A percentile compares a stretch with the other conserved stretches of the same genome.
These are phyloP conservation scores for Saitozyma sp. DNA, from an alignment of 768 basidiomycete genomes.

Conservation along the genomic window DNA sequence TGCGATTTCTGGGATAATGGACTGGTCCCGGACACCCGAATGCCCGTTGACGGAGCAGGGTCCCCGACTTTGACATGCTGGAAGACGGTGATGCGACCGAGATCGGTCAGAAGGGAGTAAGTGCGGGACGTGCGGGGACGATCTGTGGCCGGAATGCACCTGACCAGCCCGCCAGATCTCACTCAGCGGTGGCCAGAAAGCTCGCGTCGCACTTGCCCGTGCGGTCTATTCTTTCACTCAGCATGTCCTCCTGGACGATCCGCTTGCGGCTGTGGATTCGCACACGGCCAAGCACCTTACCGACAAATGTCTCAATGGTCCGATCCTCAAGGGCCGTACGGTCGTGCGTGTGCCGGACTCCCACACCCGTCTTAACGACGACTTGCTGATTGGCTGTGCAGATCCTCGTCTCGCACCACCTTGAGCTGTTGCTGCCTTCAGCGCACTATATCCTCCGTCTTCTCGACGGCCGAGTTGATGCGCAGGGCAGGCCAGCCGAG, in stretches of 20 bases:
- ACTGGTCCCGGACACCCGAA: background rate
- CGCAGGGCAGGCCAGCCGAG: conserved; percentile 68
- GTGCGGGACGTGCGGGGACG: background rate
- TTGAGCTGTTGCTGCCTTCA: conserved; percentile 75
- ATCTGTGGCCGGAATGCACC: background rate
- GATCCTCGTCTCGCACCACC: conserved; percentile 73
- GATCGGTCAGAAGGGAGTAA: conserved; percentile 46
- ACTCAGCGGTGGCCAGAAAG: conserved; percentile 50
- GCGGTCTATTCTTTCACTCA: conserved; percentile 50
- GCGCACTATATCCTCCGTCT: conserved; percentile 73
- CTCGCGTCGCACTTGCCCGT: conserved; percentile 49
- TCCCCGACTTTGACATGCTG: conserved; percentile 47
- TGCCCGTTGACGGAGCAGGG: conserved; percentile 3
- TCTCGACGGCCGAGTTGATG: conserved; percentile 77
- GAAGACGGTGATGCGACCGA: conserved; percentile 58
- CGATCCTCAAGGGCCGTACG: conserved; percentile 38
- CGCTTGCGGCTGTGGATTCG: conserved; percentile 49
- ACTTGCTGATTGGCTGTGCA: conserved; percentile 11
- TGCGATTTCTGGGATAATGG: background rate
- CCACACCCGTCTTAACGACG: background rate
- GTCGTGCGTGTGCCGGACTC: conserved; percentile 26
- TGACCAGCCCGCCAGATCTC: conserved; percentile 11
- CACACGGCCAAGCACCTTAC: conserved; percentile 51
- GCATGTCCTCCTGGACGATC: conserved; percentile 49
- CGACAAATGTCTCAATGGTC: conserved; percentile 48